These are phyloP conservation scores for Tetraselmis chui DNA, from an alignment of 139 green algal genomes.

Conservation along the genomic window DNA sequence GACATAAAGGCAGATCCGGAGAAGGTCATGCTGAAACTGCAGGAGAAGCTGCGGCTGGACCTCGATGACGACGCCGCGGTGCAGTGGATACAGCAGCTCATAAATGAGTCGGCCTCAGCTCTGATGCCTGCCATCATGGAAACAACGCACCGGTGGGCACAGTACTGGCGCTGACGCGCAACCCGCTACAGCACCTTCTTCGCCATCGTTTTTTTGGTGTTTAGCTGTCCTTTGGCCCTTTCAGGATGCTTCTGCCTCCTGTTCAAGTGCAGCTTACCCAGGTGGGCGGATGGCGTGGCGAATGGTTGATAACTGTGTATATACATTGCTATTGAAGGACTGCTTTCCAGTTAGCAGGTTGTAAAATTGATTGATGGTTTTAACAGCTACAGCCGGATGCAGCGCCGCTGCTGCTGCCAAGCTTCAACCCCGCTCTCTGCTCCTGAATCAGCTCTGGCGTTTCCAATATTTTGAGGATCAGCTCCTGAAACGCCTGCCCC, in stretches of 20 bases:
- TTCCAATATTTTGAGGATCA: conserved; percentile 70
- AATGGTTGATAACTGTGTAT: no score
- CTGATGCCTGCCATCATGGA: conserved; percentile 91
- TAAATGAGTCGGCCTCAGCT: conserved; percentile 76
- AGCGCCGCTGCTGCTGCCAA: not conserved
- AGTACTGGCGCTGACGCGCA: conserved; percentile 71
- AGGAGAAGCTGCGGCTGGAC: conserved; percentile 91
- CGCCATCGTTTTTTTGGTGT: no score
- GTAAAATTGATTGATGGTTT: no score
- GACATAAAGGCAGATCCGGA: conserved; percentile 58
- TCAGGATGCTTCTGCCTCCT: no score
- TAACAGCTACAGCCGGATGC: not conserved
- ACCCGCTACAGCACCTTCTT: not conserved
- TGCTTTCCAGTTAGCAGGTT: no score
- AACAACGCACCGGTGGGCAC: conserved; percentile 81
- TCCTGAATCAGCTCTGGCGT: conserved; percentile 37
- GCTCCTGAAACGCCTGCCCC: conserved; percentile 78
- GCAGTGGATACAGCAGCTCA: conserved; percentile 82
- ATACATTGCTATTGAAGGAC: no score
- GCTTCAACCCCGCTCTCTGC: not conserved
- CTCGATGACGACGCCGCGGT: conserved; percentile 82
- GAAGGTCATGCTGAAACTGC: conserved; percentile 87
- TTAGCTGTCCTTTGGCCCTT: no score
- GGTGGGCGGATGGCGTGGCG: no score
- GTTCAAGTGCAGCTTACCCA: no score